Evolutionary conservation across 2,329 filamentous ascomycete genomes (phyloP).

Genomic region (Xylaria sp.): DNA sequence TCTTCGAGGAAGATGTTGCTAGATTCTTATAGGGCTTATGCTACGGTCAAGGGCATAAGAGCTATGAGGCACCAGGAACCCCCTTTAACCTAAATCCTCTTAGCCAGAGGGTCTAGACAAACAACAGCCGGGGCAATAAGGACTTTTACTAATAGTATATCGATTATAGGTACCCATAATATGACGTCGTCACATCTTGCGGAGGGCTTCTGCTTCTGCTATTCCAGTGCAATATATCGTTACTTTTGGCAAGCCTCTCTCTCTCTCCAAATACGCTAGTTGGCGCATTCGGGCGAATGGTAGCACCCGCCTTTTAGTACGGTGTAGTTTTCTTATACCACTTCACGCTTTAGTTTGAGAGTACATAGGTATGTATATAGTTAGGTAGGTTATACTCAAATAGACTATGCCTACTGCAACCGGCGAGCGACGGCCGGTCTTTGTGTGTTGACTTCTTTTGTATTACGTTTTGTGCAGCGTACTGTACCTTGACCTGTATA

Average conservation of each 20-base stretch:
- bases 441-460: not conserved
- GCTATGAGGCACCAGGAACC: not conserved
- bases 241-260: not conserved
- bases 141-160: not conserved
- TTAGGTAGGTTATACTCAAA: no score
- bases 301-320: not conserved
- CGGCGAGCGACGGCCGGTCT: slow-evolving; percentile 6
- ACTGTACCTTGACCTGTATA: not conserved
- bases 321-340: not conserved
- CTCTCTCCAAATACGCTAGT: not conserved
- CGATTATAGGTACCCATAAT: not conserved
- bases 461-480: not conserved
- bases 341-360: not conserved
- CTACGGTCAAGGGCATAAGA: not conserved
- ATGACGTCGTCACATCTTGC: slow-evolving; percentile 23
- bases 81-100: slow-evolving; percentile 15
- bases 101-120: slow-evolving; percentile 20
- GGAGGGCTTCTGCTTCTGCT: not conserved
- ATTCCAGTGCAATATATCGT: not conserved
- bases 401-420: not conserved
- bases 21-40: no score
- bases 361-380: not conserved
- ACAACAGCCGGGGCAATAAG: not conserved
- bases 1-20: not conserved
- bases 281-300: slow-evolving; percentile 1